Conservation (phyloP, 2,329 filamentous ascomycete genomes). For the Scedosporium boydii region DNA sequence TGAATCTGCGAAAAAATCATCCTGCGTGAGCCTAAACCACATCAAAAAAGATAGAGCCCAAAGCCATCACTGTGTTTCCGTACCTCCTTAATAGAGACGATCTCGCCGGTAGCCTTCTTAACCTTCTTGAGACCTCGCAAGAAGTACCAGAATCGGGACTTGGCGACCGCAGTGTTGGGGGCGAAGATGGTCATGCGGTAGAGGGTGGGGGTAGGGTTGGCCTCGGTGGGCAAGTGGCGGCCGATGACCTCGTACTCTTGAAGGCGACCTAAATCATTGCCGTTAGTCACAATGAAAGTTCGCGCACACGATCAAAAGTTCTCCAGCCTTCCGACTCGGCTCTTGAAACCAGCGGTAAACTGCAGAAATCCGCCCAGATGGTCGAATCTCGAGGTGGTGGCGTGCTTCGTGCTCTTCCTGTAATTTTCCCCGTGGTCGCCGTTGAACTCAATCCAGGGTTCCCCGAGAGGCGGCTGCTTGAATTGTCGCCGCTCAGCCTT, state of each 20-base stretch:
- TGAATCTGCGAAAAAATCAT: slow-evolving; percentile 53
- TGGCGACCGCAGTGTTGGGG: slow-evolving; percentile 93
- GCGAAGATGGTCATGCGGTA: slow-evolving; percentile 99
- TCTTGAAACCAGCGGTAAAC: too few species aligned
- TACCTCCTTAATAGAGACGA: slow-evolving; percentile 94
- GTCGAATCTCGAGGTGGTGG: not conserved
- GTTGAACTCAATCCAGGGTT: too few species aligned
- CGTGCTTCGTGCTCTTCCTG: not conserved
- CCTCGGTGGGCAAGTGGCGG: slow-evolving; percentile 96
- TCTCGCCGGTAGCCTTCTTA: slow-evolving; percentile 99
- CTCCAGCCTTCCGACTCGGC: not conserved
- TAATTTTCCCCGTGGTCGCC: too few species aligned
- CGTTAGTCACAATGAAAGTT: slow-evolving; percentile 19
- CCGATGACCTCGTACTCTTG: slow-evolving; percentile 99
- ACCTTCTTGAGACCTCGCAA: slow-evolving; percentile 98
- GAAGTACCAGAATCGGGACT: slow-evolving; percentile 99
- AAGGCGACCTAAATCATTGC: slow-evolving; percentile 71
- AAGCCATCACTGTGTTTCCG: slow-evolving; percentile 23
- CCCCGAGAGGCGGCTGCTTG: too few species aligned
- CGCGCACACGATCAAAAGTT: not conserved
- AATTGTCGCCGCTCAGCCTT: not conserved
- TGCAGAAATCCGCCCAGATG: too few species aligned
- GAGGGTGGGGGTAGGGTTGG: slow-evolving; percentile 93
- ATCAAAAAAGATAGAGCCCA: not conserved
- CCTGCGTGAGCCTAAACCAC: not conserved